Evolutionary conservation across 202 grass and related monocot genomes (phyloP).

Genomic region (Elaeis oleifera): DNA sequence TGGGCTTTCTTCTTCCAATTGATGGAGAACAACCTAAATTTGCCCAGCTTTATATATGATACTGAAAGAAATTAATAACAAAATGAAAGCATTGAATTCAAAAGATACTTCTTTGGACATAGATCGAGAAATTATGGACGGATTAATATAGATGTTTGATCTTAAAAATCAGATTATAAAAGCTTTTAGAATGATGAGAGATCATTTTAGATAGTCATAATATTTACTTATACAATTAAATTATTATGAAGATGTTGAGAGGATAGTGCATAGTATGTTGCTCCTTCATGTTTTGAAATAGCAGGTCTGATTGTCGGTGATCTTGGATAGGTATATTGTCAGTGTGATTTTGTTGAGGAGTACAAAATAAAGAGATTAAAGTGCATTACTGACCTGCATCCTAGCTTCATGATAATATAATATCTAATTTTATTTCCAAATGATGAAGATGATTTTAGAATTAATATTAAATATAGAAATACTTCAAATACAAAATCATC

Average conservation of each 20-base stretch:
- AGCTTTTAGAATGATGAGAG: too few relatives aligned
- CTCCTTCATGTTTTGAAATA: neutral
- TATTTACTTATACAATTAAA: neutral
- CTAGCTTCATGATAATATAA: neutral
- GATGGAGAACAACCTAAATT: too few relatives aligned
- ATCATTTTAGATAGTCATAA: neutral
- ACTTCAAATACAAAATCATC: neutral
- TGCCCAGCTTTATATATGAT: too few relatives aligned
- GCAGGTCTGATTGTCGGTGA: conserved; percentile 6
- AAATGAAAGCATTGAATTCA: too few relatives aligned
- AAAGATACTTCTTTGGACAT: too few relatives aligned
- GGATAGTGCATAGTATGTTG: neutral
- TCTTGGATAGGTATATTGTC: neutral
- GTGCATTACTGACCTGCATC: neutral
- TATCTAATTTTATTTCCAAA: neutral
- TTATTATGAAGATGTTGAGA: neutral
- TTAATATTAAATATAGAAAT: neutral
- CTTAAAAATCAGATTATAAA: too few relatives aligned
- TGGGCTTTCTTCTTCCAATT: too few relatives aligned
- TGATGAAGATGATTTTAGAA: neutral
- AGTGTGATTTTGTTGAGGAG: conserved; percentile 7
- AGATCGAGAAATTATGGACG: too few relatives aligned
- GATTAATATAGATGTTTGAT: too few relatives aligned
- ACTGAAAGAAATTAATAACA: too few relatives aligned
- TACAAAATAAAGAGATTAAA: neutral